Evolutionary conservation across 768 basidiomycete genomes (phyloP).

Genomic region (Lanmaoa pseudosensibilis): DNA sequence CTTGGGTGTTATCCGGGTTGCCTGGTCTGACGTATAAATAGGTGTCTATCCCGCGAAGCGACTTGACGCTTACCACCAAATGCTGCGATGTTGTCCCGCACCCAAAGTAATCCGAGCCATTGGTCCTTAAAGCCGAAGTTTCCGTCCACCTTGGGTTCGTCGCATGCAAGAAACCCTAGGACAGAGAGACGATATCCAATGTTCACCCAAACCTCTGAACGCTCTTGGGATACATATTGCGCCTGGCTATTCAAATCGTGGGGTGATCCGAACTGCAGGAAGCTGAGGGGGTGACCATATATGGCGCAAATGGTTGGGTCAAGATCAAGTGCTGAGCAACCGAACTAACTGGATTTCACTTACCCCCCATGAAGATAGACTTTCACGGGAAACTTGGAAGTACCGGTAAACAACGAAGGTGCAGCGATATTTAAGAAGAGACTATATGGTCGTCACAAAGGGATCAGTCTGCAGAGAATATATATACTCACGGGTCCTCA

Average conservation of each 20-base stretch:
- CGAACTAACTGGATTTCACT: slow-evolving; percentile 8
- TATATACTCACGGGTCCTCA: slow-evolving; percentile 57
- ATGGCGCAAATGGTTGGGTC: not conserved
- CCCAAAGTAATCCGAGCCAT: slow-evolving; percentile 72
- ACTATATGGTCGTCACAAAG: slow-evolving; percentile 30
- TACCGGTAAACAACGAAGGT: slow-evolving; percentile 45
- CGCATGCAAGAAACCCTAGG: slow-evolving; percentile 71
- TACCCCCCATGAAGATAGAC: slow-evolving; percentile 80
- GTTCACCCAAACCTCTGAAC: slow-evolving; percentile 71
- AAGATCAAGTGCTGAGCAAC: not conserved
- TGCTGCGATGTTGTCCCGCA: slow-evolving; percentile 59
- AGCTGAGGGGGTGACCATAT: slow-evolving; percentile 39
- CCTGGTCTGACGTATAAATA: slow-evolving; percentile 38
- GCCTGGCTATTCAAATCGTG: slow-evolving; percentile 60
- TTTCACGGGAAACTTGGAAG: slow-evolving; percentile 58
- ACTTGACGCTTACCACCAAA: slow-evolving; percentile 56
- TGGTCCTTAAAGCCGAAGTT: slow-evolving; percentile 86
- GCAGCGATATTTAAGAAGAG: slow-evolving; percentile 63
- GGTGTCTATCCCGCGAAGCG: not conserved
- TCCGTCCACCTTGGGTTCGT: slow-evolving; percentile 57
- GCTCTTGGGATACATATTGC: slow-evolving; percentile 61
- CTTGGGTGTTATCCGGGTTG: slow-evolving; percentile 56
- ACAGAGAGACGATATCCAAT: slow-evolving; percentile 74
- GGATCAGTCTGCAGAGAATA: not conserved
- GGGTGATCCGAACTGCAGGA: slow-evolving; percentile 78